Conservation (phyloP, 352 stramenopile genomes). For the Globisporangium canariense region DNA sequence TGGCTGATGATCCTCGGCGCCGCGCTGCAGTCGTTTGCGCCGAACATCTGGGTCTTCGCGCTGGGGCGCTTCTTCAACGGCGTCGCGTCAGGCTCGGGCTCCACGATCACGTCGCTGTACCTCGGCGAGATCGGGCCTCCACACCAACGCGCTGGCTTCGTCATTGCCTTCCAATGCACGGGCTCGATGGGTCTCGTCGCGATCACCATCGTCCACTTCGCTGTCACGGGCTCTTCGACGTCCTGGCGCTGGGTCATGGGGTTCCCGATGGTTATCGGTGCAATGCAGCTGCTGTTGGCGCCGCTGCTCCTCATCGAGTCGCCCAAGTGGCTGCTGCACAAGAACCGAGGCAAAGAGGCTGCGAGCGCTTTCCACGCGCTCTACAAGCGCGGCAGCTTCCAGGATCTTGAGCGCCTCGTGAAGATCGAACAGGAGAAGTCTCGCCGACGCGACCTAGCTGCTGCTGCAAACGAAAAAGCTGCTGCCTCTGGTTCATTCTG, state of each 20-base stretch:
- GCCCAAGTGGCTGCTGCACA: constrained; percentile 33
- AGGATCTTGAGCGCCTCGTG: constrained; percentile 29
- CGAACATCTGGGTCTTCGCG: constrained; percentile 35
- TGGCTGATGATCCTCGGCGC: constrained; percentile 37
- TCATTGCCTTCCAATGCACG: constrained; percentile 33
- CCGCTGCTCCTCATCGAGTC: constrained; percentile 29
- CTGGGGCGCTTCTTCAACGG: constrained; percentile 38
- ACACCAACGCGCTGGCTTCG: constrained; percentile 30
- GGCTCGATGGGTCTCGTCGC: constrained; percentile 30
- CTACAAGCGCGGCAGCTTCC: constrained; percentile 30
- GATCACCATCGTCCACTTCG: constrained; percentile 35
- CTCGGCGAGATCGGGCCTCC: constrained; percentile 34
- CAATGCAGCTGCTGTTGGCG: constrained; percentile 25
- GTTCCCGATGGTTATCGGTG: constrained; percentile 28
- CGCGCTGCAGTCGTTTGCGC: constrained; percentile 31
- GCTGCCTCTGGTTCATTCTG: constrained; percentile 20
- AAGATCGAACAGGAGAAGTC: constrained; percentile 26
- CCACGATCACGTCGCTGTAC: constrained; percentile 33
- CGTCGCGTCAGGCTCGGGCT: constrained; percentile 31
- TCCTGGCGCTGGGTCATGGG: constrained; percentile 41
- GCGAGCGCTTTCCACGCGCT: constrained; percentile 25
- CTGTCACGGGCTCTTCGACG: constrained; percentile 24
- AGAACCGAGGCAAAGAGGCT: constrained; percentile 26
- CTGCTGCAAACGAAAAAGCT: constrained; percentile 6
- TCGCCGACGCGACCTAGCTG: constrained; percentile 20